Evolutionary conservation across 2,329 filamentous ascomycete species (phyloP), one percentile per base, ranked within the genome.

Genomic region (Volutella citrinella): DNA sequence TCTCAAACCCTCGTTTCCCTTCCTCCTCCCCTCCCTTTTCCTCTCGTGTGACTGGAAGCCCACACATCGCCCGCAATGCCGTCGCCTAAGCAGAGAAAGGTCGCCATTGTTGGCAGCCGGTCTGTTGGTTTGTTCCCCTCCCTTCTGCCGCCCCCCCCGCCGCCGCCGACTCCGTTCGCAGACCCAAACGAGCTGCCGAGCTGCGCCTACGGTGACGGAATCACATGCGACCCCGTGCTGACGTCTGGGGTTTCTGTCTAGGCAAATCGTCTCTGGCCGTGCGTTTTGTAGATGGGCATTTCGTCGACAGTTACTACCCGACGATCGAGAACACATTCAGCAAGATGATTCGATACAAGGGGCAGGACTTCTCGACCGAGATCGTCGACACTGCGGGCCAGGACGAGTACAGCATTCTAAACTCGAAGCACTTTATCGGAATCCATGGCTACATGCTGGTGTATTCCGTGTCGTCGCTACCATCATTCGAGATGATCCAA

Each of bases 311-410:
- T 64, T 98, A 98, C 68, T 98, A 98, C 64, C 93, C 93, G 21
- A 98, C 93, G 24, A 97, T 98, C 56, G 93, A 98, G 65, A 98
- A 97, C 64, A 97, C 91, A 4, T 98, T 98, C 63, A 94, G 85
- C 72, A 95, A 95, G 64, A 83, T 89, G 50, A 95, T 98, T 62
- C 85, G 87, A 54, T 84, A 86, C 64, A 95, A 93, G 65, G 84
- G 86, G 31, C 88, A 96, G 64, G 93, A 97, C 48, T 98, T 82
- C 64, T 82, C 87, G 32, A 95, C 90, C 10, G 93, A 98, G 69
- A 97, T 98, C 55, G 93, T 98, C 61, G 93, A 98, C 61, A 98
- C 93, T 18, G 93, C 93, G 33, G 93, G 93, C 41, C 90, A 95
- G 84, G 93, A 98, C 71, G 93, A 98, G 66, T 98, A 98, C 72